A percentile compares a stretch with the other conserved stretches of the same genome.
phyloP scores from a whole-genome alignment of 305 asterid species.

The Ilex paraguariensis region DNA sequence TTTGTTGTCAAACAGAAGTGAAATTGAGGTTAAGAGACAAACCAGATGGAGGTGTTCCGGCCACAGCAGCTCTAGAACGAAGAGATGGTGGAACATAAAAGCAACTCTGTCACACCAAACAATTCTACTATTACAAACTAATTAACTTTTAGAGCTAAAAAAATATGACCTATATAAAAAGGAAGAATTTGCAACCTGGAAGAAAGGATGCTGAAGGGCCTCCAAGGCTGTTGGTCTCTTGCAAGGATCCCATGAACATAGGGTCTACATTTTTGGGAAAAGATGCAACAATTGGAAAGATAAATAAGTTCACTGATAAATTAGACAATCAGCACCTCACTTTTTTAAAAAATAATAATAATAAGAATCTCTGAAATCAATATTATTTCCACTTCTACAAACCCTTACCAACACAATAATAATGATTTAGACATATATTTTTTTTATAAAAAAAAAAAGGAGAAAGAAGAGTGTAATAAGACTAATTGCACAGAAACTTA shows the following conservation, averaged over 20 bases:
- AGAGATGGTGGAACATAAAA: conserved; percentile 86
- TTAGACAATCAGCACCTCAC: too few relatives aligned
- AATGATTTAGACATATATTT: too few relatives aligned
- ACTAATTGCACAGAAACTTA: too few relatives aligned
- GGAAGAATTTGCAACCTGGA: conserved; percentile 54
- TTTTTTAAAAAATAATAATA: too few relatives aligned
- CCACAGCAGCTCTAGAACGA: conserved; percentile 53
- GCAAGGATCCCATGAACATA: conserved; percentile 94
- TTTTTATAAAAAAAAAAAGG: too few relatives aligned
- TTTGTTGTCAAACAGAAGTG: neutral
- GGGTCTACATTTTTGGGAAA: conserved; percentile 40
- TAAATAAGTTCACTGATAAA: neutral
- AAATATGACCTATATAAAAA: neutral
- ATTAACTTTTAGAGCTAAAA: too few relatives aligned
- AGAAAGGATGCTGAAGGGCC: conserved; percentile 93
- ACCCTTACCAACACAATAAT: too few relatives aligned
- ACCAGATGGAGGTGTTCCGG: conserved; percentile 90
- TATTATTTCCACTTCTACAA: too few relatives aligned
- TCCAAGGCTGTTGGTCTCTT: conserved; percentile 88
- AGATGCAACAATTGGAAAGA: conserved; percentile 6
- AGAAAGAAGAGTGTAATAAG: too few relatives aligned
- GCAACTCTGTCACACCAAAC: conserved; percentile 58
- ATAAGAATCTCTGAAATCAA: too few relatives aligned
- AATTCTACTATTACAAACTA: conserved; percentile 2
- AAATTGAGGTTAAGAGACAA: conserved; percentile 20